Conservation (phyloP, 257 asterid genomes). For the Solanum gandarillasii region DNA sequence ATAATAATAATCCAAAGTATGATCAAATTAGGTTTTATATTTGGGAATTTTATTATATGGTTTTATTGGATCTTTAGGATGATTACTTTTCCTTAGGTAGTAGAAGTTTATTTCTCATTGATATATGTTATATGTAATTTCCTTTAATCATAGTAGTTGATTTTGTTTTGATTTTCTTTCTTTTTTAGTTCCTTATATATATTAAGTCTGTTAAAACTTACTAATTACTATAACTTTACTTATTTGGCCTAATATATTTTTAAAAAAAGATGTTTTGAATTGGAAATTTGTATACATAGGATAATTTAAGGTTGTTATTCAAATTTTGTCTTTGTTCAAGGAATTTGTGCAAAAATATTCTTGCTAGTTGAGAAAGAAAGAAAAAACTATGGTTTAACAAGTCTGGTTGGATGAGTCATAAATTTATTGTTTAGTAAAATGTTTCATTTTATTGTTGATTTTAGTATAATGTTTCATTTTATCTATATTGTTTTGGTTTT, state of each 20-base stretch:
- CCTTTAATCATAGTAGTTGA: neutral
- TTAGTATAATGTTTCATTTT: neutral
- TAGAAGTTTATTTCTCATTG: neutral
- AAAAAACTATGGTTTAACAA: neutral
- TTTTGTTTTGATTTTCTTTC: neutral
- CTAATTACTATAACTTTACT: too few species aligned
- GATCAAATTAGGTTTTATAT: neutral
- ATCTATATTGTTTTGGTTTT: too few species aligned
- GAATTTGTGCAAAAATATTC: neutral
- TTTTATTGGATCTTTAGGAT: neutral
- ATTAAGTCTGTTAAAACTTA: neutral
- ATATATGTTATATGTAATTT: neutral
- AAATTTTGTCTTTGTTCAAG: neutral
- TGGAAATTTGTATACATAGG: neutral
- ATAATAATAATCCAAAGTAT: neutral
- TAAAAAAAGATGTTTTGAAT: neutral
- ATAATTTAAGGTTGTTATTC: neutral
- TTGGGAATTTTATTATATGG: neutral
- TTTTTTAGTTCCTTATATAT: neutral
- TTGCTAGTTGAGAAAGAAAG: neutral
- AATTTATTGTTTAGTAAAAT: neutral
- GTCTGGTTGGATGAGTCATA: neutral
- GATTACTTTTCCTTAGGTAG: neutral
- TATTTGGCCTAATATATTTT: too few species aligned
- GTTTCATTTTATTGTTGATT: neutral